A percentile compares a stretch with the other conserved stretches of the same genome.
Evolutionary conservation across 148 eudicot species (phyloP).

Genomic region (Oxyria digyna): DNA sequence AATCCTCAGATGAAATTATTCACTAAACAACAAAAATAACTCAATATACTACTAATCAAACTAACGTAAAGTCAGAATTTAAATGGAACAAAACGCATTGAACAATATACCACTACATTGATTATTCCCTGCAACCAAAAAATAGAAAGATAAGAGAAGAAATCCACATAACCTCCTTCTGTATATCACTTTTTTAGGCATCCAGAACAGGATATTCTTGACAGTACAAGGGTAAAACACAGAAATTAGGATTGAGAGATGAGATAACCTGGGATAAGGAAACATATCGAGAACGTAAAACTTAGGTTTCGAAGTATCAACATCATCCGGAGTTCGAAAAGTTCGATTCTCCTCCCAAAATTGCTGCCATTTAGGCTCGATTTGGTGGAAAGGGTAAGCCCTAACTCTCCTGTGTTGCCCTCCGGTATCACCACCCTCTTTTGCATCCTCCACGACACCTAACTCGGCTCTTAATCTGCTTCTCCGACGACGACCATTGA

Average conservation of each 20-base stretch:
- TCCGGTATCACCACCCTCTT: conserved; percentile 11
- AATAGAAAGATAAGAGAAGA: no score
- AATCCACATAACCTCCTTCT: no score
- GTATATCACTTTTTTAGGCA: not conserved
- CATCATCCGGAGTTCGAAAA: conserved; percentile 70
- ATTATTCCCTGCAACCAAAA: not conserved
- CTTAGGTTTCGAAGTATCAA: conserved; percentile 86
- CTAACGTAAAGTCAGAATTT: no score
- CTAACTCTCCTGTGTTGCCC: conserved; percentile 21
- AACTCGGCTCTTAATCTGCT: conserved; percentile 16
- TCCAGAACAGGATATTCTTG: not conserved
- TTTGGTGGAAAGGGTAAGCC: conserved; percentile 73
- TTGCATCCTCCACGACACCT: not conserved
- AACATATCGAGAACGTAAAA: conserved; percentile 98
- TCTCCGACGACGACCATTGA: conserved; percentile 8
- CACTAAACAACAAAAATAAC: no score
- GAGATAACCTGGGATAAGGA: conserved; percentile 81
- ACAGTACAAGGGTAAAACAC: not conserved
- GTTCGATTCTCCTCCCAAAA: conserved; percentile 83
- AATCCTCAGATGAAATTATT: no score
- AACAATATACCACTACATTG: not conserved
- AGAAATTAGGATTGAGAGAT: not conserved
- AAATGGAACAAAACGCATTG: no score
- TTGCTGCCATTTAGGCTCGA: conserved; percentile 79
- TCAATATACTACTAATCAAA: no score